phyloP scores from a whole-genome alignment of 345 rosid genomes.

The Dipteronia sinensis region DNA sequence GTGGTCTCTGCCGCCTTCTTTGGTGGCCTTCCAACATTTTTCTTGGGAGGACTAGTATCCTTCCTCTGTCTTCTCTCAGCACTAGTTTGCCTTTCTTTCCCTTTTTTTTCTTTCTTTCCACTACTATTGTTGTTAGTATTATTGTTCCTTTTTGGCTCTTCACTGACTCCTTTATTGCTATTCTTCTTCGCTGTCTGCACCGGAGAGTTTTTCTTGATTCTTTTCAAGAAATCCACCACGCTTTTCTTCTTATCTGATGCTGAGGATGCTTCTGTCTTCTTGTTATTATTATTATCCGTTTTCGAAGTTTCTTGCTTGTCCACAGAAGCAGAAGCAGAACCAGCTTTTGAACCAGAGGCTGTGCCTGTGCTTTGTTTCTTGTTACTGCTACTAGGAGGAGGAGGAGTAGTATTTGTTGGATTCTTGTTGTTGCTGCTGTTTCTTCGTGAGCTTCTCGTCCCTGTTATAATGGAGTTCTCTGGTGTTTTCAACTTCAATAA shows the following conservation, averaged over 20 bases:
- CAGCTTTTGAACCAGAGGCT: slow-evolving; percentile 26
- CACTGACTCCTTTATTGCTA: slow-evolving; percentile 15
- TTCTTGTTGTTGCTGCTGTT: slow-evolving; percentile 32
- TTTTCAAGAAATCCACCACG: slow-evolving; percentile 69
- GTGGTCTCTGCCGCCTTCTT: slow-evolving; percentile 41
- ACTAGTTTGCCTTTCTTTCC: slow-evolving; percentile 51
- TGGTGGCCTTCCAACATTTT: slow-evolving; percentile 49
- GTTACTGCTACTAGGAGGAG: slow-evolving; percentile 17
- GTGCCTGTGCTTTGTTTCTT: slow-evolving; percentile 33
- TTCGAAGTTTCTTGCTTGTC: slow-evolving; percentile 35
- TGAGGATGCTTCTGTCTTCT: slow-evolving; percentile 29
- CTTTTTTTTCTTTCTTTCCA: slow-evolving; percentile 35
- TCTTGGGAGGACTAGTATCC: slow-evolving; percentile 41
- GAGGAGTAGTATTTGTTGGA: slow-evolving; percentile 20
- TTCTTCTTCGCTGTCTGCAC: slow-evolving; percentile 40
- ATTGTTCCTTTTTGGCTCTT: slow-evolving; percentile 32
- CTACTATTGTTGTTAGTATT: slow-evolving; percentile 22
- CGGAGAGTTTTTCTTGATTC: slow-evolving; percentile 58
- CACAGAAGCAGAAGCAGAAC: slow-evolving; percentile 12
- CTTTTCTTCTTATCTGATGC: slow-evolving; percentile 59
- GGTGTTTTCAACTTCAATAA: slow-evolving; percentile 36
- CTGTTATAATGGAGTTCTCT: slow-evolving; percentile 48
- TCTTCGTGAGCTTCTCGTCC: slow-evolving; percentile 65
- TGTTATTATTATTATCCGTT: slow-evolving; percentile 38
- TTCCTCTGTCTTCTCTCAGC: slow-evolving; percentile 35